Evolutionary conservation across 495 filamentous ascomycete species (phyloP), one percentile per base, ranked within the genome.

Genomic region (Physcia stellaris): DNA sequence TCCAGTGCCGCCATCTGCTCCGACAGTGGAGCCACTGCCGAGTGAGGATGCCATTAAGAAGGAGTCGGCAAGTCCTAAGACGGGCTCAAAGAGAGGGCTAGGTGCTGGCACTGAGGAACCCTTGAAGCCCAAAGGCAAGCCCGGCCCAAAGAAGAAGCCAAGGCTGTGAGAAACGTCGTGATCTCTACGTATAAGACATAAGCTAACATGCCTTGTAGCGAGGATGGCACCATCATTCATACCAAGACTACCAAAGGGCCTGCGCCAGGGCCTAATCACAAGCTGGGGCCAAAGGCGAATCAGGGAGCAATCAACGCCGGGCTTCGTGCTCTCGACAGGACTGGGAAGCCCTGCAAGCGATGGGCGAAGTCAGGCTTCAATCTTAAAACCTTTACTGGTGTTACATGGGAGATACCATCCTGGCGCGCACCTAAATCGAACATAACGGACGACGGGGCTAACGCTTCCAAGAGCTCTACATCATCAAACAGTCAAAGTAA

Each of bases 221-320:
- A 16, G 34, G 77, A 79, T 35, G 58, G 63, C 33, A 43, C 62
- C 19, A 68, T 63, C 40, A 43, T 42, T 30, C 39, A 37, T 22
- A 39, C 28, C 21, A 37, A 51, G 13, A 39, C 46, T 51, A 40
- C 46, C 24, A 45, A 57, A 13, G 53, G 52, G 32, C 50, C 54
- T 11, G 30, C 55, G 19, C 36, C 50, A 37, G 44, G 46, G 31
- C 44, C 68, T 15, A 56, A 69, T 29, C 83, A 84, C 51, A 92
- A 90, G 55, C 80, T 96, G 16, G 88, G 88, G 9, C 90, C 90
- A 35, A 98, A 96, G 62, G 88, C 90, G 30, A 98, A 96, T 59
- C 84, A 90, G 50, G 90, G 90, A 40, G 88, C 88, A 40, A 98
- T 98, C 66, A 98, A 98, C 53, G 90, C 92, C 35, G 82, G 84